These are phyloP conservation scores for Ophiostoma sp. DNA, from an alignment of 2,329 filamentous ascomycete genomes.

Conservation along the genomic window DNA sequence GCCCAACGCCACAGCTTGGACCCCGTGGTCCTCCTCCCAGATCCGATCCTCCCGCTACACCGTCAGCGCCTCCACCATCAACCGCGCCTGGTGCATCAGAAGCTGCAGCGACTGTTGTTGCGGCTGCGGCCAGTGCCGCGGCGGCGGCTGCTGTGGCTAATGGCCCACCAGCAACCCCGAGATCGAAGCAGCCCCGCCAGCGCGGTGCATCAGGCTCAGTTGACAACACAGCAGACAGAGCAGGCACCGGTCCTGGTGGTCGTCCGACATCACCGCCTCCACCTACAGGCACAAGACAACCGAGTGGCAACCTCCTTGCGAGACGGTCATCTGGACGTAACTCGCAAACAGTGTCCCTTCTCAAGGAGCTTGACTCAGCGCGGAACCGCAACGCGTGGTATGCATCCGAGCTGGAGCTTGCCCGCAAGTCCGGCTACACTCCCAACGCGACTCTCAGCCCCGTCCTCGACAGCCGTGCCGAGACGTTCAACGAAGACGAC, in stretches of 20 bases:
- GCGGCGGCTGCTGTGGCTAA: not conserved
- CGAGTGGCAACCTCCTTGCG: constrained; percentile 56
- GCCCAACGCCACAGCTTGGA: constrained; percentile 33
- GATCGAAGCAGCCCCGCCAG: constrained; percentile 49
- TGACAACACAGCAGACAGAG: constrained; percentile 64
- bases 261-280: constrained; percentile 57
- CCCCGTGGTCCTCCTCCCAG: constrained; percentile 41
- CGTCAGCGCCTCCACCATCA: constrained; percentile 15
- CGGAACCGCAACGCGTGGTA: constrained; percentile 95
- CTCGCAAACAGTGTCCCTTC: constrained; percentile 69
- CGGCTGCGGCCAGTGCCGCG: constrained; percentile 30
- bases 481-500: constrained; percentile 88
- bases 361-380: constrained; percentile 82
- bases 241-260: constrained; percentile 38
- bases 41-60: constrained; percentile 34
- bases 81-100: constrained; percentile 18
- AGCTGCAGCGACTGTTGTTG: constrained; percentile 8
- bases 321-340: constrained; percentile 62
- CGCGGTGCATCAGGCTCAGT: constrained; percentile 62
- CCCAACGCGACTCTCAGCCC: constrained; percentile 70
- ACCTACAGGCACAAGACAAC: constrained; percentile 49
- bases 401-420: constrained; percentile 88
- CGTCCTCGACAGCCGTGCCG: constrained; percentile 73
- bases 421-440: constrained; percentile 84
- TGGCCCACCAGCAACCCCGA: constrained; percentile 29